These are phyloP conservation scores for Colletotrichum graminicola DNA, from an alignment of 2,329 filamentous ascomycete species.

Conservation along the genomic window DNA sequence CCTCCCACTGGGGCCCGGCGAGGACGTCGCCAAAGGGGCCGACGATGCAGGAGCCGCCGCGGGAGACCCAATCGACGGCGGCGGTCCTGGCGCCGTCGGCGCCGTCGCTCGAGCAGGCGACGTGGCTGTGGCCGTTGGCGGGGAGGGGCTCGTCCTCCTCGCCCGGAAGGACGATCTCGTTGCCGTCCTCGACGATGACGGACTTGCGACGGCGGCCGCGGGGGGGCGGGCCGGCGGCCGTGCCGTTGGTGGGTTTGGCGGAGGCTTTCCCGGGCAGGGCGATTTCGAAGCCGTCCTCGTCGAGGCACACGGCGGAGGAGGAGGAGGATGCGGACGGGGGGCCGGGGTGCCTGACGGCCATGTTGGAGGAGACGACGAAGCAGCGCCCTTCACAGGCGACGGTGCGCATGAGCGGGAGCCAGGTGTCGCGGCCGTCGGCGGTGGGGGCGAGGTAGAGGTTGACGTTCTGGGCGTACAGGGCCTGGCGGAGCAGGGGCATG, in stretches of 20 bases:
- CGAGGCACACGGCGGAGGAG: background rate
- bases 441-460: constrained; percentile 93
- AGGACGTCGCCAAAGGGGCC: constrained; percentile 84
- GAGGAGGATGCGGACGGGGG: too few relatives aligned
- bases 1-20: constrained; percentile 86
- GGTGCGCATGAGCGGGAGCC: constrained; percentile 85
- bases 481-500: constrained; percentile 89
- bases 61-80: constrained; percentile 65
- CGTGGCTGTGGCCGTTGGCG: background rate
- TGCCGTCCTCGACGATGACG: constrained; percentile 65
- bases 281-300: constrained; percentile 60
- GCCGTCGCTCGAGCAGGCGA: constrained; percentile 19
- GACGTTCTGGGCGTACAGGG: constrained; percentile 89
- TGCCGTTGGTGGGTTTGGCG: constrained; percentile 38
- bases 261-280: constrained; percentile 51
- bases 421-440: constrained; percentile 85
- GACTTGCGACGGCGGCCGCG: constrained; percentile 52
- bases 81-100: constrained; percentile 6
- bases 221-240: constrained; percentile 8
- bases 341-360: constrained; percentile 75
- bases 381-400: constrained; percentile 84
- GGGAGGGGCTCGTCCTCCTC: constrained; percentile 45
- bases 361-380: constrained; percentile 88
- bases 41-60: constrained; percentile 87
- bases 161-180: constrained; percentile 64